phyloP scores from a whole-genome alignment of 306 rosid species.

The Cucurbita argyrosperma region DNA sequence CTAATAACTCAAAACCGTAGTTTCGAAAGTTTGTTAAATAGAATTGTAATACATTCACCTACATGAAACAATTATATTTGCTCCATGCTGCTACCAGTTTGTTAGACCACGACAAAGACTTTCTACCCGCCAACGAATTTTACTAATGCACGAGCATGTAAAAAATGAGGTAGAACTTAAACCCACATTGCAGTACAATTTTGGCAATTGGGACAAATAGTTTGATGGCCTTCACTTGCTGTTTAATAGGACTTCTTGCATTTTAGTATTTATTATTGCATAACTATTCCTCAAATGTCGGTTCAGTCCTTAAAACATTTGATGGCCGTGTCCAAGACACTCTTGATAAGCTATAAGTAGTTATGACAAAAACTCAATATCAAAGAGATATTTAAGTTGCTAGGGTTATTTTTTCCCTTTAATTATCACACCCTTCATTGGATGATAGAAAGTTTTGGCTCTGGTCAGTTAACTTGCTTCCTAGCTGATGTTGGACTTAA shows the following conservation, averaged over 20 bases:
- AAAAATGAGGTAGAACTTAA: not conserved
- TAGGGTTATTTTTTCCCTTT: not conserved
- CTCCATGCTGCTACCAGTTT: not conserved
- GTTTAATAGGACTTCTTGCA: not conserved
- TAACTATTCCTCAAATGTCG: not conserved
- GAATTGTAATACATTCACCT: not conserved
- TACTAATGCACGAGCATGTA: not conserved
- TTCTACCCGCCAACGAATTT: not conserved
- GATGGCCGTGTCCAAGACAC: not conserved
- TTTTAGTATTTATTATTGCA: not conserved
- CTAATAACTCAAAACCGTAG: not conserved
- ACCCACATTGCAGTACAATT: not conserved
- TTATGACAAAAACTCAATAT: not conserved
- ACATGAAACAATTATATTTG: not conserved
- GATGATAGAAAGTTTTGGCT: conserved; percentile 11
- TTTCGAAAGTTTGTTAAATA: not conserved
- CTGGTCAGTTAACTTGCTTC: conserved; percentile 68
- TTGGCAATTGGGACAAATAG: not conserved
- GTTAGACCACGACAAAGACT: not conserved
- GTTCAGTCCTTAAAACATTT: not conserved
- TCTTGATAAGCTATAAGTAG: not conserved
- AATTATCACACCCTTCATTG: conserved; percentile 6
- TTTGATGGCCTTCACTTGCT: not conserved
- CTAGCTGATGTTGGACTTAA: conserved; percentile 88
- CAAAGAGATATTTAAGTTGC: not conserved